A percentile compares a stretch with the other conserved stretches of the same genome.
These are phyloP conservation scores for Sonneratia alba DNA, from an alignment of 345 rosid species.

Conservation along the genomic window DNA sequence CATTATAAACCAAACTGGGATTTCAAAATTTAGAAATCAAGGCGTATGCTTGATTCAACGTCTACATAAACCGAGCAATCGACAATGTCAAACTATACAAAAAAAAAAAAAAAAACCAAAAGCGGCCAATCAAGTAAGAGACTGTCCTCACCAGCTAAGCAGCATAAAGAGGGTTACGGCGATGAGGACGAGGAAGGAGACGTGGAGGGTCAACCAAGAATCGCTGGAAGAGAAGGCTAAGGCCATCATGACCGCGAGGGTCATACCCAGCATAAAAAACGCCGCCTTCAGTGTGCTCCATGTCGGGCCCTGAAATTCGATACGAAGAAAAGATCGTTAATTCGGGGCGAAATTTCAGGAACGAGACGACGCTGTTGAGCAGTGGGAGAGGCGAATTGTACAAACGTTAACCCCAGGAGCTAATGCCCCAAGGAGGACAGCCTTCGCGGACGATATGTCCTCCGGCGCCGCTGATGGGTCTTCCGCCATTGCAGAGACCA, in stretches of 20 bases:
- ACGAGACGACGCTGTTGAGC: neutral
- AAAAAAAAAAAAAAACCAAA: neutral
- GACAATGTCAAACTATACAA: neutral
- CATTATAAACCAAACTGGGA: neutral
- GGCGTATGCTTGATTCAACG: neutral
- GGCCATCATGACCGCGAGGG: constrained; percentile 66
- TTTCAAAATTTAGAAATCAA: neutral
- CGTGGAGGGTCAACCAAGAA: constrained; percentile 57
- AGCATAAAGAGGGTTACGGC: constrained; percentile 66
- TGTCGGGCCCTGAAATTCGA: constrained; percentile 57
- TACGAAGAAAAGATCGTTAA: neutral
- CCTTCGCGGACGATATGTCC: constrained; percentile 50
- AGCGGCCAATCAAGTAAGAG: neutral
- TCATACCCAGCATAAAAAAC: constrained; percentile 59
- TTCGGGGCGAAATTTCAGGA: neutral
- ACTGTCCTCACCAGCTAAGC: constrained; percentile 53
- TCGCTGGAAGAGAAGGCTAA: constrained; percentile 76
- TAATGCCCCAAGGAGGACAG: constrained; percentile 75
- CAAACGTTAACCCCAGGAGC: constrained; percentile 84
- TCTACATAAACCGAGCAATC: neutral
- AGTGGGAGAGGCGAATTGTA: neutral
- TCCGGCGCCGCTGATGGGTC: constrained; percentile 2
- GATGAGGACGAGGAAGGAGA: constrained; percentile 58
- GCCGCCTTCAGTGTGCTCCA: constrained; percentile 71
- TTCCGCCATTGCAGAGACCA: constrained; percentile 1